These are phyloP conservation scores for Darksidea phi DNA, from an alignment of 495 filamentous ascomycete genomes.

Conservation along the genomic window DNA sequence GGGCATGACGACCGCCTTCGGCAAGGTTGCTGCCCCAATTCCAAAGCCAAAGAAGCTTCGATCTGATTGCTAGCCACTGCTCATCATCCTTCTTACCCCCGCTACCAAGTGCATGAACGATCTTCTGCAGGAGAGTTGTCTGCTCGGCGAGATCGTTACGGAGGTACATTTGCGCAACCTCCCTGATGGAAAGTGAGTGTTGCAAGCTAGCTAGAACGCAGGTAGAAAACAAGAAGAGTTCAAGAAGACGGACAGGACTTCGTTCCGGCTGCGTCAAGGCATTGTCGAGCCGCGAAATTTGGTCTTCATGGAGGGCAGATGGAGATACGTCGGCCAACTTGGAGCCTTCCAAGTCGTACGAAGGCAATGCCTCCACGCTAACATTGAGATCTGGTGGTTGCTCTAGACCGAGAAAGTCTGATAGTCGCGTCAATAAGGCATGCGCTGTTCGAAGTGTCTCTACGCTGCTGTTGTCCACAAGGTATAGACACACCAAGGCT, in stretches of 20 bases:
- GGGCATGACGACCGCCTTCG: constrained; percentile 39
- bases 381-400: constrained; percentile 46
- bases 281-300: constrained; percentile 62
- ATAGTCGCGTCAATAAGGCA: constrained; percentile 59
- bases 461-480: constrained; percentile 58
- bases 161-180: constrained; percentile 59
- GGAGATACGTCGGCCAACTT: constrained; percentile 49
- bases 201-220: constrained; percentile 62
- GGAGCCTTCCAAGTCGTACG: constrained; percentile 31
- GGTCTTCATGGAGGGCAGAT: constrained; percentile 52
- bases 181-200: constrained; percentile 57
- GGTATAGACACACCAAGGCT: constrained; percentile 70
- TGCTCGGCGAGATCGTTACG: constrained; percentile 64
- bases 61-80: constrained; percentile 65
- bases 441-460: constrained; percentile 63
- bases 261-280: constrained; percentile 63
- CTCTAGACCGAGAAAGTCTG: constrained; percentile 60
- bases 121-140: constrained; percentile 58
- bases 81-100: constrained; percentile 59
- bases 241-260: constrained; percentile 61
- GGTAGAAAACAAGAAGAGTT: constrained; percentile 67
- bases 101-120: constrained; percentile 55
- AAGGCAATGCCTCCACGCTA: constrained; percentile 36
- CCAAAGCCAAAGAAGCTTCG: constrained; percentile 76
- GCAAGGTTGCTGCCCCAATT: constrained; percentile 65